Evolutionary conservation across 2,329 filamentous ascomycete species (phyloP).

Genomic region (Colletotrichum sp.): DNA sequence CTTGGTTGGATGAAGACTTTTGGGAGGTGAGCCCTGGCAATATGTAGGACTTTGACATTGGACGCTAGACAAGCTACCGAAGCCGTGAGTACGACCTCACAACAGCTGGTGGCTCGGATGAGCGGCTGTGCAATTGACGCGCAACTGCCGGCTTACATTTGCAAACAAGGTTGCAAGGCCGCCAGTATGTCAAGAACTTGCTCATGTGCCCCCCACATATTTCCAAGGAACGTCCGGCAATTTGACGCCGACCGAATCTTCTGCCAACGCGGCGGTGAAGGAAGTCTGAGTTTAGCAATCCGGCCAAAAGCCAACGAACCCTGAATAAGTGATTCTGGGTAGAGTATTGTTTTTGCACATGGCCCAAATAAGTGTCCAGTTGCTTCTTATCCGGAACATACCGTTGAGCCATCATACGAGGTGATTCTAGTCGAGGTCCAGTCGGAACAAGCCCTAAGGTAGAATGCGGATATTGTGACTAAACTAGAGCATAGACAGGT

Average conservation of each 20-base stretch:
- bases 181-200: neutral
- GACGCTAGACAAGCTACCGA: neutral
- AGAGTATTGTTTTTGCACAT: neutral
- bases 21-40: neutral
- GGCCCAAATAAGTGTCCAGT: neutral
- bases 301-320: neutral
- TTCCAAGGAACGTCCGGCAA: neutral
- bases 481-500: rapidly evolving
- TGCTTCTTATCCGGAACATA: neutral
- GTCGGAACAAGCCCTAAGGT: neutral
- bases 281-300: neutral
- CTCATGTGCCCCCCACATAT: neutral
- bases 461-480: neutral
- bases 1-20: neutral
- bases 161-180: neutral
- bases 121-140: neutral
- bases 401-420: neutral
- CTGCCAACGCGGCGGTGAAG: neutral
- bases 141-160: neutral
- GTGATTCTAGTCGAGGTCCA: neutral
- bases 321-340: neutral
- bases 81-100: neutral
- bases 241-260: neutral
- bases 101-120: neutral
- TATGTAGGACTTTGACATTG: neutral